These are phyloP conservation scores for Pseudonitzschia pungens DNA, from an alignment of 108 stramenopile species.

Conservation along the genomic window DNA sequence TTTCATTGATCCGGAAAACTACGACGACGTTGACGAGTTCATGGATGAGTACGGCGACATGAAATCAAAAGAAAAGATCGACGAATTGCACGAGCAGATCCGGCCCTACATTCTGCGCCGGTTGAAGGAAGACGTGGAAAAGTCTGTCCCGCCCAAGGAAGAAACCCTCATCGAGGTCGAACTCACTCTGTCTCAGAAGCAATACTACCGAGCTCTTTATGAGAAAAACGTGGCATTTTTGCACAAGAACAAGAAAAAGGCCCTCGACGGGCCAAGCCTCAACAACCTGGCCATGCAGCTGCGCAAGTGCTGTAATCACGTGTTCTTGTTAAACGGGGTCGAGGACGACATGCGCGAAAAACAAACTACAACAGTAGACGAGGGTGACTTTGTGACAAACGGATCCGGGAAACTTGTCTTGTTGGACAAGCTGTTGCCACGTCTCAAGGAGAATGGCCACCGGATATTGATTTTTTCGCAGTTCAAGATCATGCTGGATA, in stretches of 20 bases:
- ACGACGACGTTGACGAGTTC: conserved; percentile 70
- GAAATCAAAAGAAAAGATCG: conserved; percentile 81
- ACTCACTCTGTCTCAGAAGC: conserved; percentile 94
- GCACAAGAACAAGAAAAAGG: conserved; percentile 78
- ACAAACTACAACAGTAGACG: conserved; percentile 29
- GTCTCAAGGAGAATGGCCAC: conserved; percentile 89
- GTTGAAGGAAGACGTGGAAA: conserved; percentile 94
- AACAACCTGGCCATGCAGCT: conserved; percentile 87
- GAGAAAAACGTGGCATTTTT: conserved; percentile 87
- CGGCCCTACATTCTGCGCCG: conserved; percentile 93
- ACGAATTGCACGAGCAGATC: conserved; percentile 81
- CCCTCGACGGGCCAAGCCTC: conserved; percentile 85
- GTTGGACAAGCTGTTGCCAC: conserved; percentile 95
- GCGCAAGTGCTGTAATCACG: conserved; percentile 97
- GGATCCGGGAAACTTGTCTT: conserved; percentile 94
- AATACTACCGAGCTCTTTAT: conserved; percentile 95
- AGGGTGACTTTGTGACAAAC: conserved; percentile 69
- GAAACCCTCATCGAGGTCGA: conserved; percentile 97
- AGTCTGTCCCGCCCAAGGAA: conserved; percentile 90
- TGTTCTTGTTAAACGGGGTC: conserved; percentile 93
- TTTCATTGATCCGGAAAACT: conserved; percentile 72
- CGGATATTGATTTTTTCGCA: conserved; percentile 95
- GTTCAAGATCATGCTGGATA: conserved; percentile 97
- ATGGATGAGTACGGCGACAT: conserved; percentile 84
- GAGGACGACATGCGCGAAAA: conserved; percentile 71